A percentile compares a stretch with the other conserved stretches of the same genome.
Evolutionary conservation across 768 basidiomycete genomes (phyloP).

Genomic region (Lentinula raphanica): DNA sequence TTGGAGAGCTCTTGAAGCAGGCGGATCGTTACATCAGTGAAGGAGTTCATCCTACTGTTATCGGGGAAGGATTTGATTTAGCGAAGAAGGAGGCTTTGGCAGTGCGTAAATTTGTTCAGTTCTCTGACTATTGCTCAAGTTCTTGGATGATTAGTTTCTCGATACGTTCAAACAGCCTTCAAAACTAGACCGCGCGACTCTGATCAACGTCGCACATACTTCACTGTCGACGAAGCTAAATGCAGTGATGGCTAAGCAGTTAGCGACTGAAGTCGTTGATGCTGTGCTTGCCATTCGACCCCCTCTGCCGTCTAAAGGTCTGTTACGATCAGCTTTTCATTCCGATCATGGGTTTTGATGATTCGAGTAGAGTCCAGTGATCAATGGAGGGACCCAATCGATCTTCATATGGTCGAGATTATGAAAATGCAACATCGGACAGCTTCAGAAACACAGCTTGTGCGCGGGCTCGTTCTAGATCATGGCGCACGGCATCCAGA

Average conservation of each 20-base stretch:
- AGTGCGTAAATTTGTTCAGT: slow-evolving; percentile 40
- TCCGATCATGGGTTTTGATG: not conserved
- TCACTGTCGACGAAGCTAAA: slow-evolving; percentile 93
- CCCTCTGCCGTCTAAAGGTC: slow-evolving; percentile 56
- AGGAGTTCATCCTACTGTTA: slow-evolving; percentile 95
- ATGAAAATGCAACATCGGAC: slow-evolving; percentile 99
- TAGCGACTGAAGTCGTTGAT: slow-evolving; percentile 92
- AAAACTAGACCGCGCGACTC: slow-evolving; percentile 80
- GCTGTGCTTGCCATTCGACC: slow-evolving; percentile 87
- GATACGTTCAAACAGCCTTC: slow-evolving; percentile 80
- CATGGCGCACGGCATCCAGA: slow-evolving; percentile 97
- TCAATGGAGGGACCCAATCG: slow-evolving; percentile 84
- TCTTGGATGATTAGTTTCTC: slow-evolving; percentile 60
- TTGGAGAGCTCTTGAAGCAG: slow-evolving; percentile 94
- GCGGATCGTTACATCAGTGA: slow-evolving; percentile 97
- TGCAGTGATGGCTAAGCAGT: slow-evolving; percentile 72
- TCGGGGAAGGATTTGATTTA: slow-evolving; percentile 92
- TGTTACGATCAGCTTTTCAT: slow-evolving; percentile 2
- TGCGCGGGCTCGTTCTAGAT: slow-evolving; percentile 94
- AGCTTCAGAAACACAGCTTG: slow-evolving; percentile 92
- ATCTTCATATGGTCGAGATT: slow-evolving; percentile 98
- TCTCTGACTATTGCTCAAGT: slow-evolving; percentile 5
- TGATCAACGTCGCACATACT: slow-evolving; percentile 93
- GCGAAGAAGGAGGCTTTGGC: slow-evolving; percentile 93
- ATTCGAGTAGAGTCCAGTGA: slow-evolving; percentile 47